Percentiles rank a stretch among this genome's conserved stretches.
Conservation (phyloP, 805 yeast genomes). For the Diddensiella transvaalensis region DNA sequence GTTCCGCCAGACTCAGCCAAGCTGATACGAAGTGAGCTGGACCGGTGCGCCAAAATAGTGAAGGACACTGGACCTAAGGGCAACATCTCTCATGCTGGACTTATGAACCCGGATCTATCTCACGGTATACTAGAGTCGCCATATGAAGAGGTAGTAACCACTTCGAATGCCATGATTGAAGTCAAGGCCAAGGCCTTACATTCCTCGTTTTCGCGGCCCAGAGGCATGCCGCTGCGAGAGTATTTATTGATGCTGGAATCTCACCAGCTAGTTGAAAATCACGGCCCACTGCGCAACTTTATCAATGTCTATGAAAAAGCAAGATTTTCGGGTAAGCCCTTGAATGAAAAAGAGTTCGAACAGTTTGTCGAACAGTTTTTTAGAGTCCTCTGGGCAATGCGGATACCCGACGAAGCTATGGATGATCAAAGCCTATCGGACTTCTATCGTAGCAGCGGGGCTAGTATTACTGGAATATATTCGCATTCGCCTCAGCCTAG, state of each 20-base stretch:
- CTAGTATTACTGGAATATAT: not conserved
- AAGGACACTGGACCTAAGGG: constrained; percentile 40
- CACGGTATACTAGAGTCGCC: constrained; percentile 26
- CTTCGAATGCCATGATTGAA: constrained; percentile 31
- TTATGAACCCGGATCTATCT: constrained; percentile 42
- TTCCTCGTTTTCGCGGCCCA: constrained; percentile 39
- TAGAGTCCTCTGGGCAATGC: constrained; percentile 19
- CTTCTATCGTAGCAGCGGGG: not conserved
- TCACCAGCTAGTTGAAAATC: constrained; percentile 24
- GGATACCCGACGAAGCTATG: constrained; percentile 12
- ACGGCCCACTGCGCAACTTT: constrained; percentile 32
- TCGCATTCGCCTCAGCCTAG: not conserved
- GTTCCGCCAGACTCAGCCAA: constrained; percentile 46
- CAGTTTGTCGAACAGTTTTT: constrained; percentile 48
- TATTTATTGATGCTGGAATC: constrained; percentile 46
- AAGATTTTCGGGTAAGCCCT: constrained; percentile 60
- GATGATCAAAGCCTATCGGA: no score
- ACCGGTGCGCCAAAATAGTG: constrained; percentile 42
- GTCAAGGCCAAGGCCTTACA: constrained; percentile 32
- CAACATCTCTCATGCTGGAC: constrained; percentile 47
- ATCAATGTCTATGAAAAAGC: constrained; percentile 60
- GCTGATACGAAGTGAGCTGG: constrained; percentile 40
- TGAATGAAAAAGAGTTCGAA: constrained; percentile 56
- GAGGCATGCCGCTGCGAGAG: constrained; percentile 35
- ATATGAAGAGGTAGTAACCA: constrained; percentile 26